Evolutionary conservation across 2,329 filamentous ascomycete genomes (phyloP).

Genomic region (Berkeleyomyces basicola): DNA sequence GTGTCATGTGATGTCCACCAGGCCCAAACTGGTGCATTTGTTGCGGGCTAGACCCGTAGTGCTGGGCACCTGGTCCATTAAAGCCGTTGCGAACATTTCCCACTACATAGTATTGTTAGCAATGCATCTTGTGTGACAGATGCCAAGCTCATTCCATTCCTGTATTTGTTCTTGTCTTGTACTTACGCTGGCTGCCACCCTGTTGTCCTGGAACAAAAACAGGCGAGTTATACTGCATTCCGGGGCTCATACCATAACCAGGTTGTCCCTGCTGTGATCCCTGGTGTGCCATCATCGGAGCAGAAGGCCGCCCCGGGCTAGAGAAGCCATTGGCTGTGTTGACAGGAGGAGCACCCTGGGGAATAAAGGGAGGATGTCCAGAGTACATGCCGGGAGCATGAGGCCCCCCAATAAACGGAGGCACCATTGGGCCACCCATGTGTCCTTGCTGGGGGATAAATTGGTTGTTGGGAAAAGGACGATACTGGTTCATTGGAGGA

Average conservation of each 20-base stretch:
- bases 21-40: conserved; percentile 46
- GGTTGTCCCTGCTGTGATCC: conserved; percentile 82
- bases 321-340: conserved; percentile 59
- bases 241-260: conserved; percentile 60
- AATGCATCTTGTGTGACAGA: not conserved
- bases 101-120: conserved; percentile 26
- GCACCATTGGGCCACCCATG: conserved; percentile 72
- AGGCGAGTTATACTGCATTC: conserved; percentile 57
- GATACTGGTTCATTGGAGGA: conserved; percentile 52
- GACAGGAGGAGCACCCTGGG: conserved; percentile 34
- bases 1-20: conserved; percentile 11
- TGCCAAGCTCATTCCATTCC: not conserved
- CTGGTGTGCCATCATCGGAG: conserved; percentile 89
- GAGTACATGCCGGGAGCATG: conserved; percentile 57
- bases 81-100: conserved; percentile 41
- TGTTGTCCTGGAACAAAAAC: conserved; percentile 52
- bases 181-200: conserved; percentile 54
- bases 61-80: conserved; percentile 40
- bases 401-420: conserved; percentile 58
- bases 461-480: conserved; percentile 53
- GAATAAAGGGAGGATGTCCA: conserved; percentile 47
- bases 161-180: not conserved
- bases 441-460: conserved; percentile 53
- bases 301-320: conserved; percentile 64
- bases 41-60: conserved; percentile 49